phyloP scores from a whole-genome alignment of 202 grass and related monocot genomes.

The Hordeum pubiflorum region DNA sequence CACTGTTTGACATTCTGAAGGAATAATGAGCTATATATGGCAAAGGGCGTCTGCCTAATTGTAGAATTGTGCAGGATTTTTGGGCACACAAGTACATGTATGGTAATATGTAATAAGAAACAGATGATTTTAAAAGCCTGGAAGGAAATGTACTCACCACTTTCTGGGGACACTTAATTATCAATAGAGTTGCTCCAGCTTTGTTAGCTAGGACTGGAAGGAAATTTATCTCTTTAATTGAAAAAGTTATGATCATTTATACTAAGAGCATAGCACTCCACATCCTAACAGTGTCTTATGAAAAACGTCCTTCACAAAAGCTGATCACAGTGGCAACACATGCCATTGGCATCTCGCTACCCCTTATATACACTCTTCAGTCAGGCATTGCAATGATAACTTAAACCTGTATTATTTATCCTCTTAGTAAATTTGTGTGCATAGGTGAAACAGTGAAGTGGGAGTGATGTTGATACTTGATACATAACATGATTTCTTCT shows the following conservation, averaged over 20 bases:
- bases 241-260: background rate
- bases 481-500: background rate
- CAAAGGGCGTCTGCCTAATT: background rate
- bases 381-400: background rate
- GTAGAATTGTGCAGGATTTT: background rate
- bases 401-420: background rate
- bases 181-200: background rate
- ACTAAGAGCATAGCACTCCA: background rate
- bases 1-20: background rate
- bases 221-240: background rate
- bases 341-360: background rate
- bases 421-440: background rate
- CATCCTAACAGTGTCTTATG: background rate
- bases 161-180: background rate
- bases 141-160: background rate
- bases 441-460: background rate
- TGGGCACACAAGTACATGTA: background rate
- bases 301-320: background rate
- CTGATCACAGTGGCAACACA: background rate
- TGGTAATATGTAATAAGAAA: background rate
- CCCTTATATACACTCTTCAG: background rate
- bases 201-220: background rate
- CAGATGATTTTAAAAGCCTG: background rate
- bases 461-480: background rate
- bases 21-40: background rate